Evolutionary conservation across 768 basidiomycete genomes (phyloP), one percentile per base, ranked within the genome.

Genomic region (Boletellus ananas): DNA sequence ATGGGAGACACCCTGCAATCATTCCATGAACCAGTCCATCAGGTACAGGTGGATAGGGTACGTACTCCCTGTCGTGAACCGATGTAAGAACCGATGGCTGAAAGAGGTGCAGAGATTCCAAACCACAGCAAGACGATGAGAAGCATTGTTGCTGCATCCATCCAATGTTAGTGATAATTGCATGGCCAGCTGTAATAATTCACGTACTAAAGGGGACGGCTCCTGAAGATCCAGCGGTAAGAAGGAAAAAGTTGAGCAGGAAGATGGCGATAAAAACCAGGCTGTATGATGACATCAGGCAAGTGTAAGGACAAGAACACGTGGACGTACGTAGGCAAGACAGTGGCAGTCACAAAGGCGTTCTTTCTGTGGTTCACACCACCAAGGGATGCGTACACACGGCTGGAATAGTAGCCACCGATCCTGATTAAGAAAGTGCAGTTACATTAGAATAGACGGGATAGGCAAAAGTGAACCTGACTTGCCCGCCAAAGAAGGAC

Each of bases 21-120:
- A 18, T 35, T 49, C 21, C 56, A 43, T 62, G 31, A 49, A 48
- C 40, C 35, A 51, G 41, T 27, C 33, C 14, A 41, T 18, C 29
- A 31, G 33, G 29, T 6, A 20, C 11, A 10, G 31, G 29, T 6
- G 37, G 6, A 16, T 38, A 29, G 44, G 17, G 16, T 23, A 64
- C 85, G 47, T 69, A 94, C 90, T 14, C 94, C 94, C 60, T 92
- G 89, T 66, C 82, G 87, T 21, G 85, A 78, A 5, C 95, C 95
- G 51, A 85, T 83, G 67, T 89, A 94, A 16, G 88, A 84, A 10
- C 95, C 95, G 31, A 92, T 73, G 17, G 87, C 79, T 17, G 89
- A 92, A 36, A 98, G 72, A 3, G 95, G 95, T 1, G 89, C 89
- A 21, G 92, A 93, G 51, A 98, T 94, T 16, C 93, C 85, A 66